phyloP scores from a whole-genome alignment of 164 flowering plant genomes.

The Dillenia suffruticosa region DNA sequence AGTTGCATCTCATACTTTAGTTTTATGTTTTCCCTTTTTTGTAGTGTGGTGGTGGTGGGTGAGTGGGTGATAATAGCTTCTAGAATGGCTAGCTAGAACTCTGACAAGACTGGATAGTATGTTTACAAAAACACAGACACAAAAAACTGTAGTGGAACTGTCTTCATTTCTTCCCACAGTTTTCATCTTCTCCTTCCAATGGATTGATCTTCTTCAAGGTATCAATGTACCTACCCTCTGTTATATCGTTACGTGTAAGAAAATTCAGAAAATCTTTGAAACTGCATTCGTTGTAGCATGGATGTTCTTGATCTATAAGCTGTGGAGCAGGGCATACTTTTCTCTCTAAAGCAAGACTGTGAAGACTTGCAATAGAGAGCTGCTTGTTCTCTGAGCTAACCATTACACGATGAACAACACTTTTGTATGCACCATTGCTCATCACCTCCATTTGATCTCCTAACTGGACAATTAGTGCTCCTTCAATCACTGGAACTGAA shows the following conservation, averaged over 20 bases:
- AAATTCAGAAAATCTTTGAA: constrained; percentile 32
- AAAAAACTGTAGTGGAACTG: too few relatives aligned
- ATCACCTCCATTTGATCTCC: constrained; percentile 46
- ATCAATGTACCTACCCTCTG: constrained; percentile 25
- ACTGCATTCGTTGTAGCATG: constrained; percentile 27
- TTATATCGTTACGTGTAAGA: constrained; percentile 17
- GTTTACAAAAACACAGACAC: too few relatives aligned
- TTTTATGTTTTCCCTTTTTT: too few relatives aligned
- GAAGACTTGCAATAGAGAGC: constrained; percentile 31
- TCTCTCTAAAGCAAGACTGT: constrained; percentile 27
- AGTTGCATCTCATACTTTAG: too few relatives aligned
- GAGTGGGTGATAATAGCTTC: too few relatives aligned
- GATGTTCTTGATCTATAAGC: constrained; percentile 29
- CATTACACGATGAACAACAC: constrained; percentile 27
- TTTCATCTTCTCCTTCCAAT: too few relatives aligned
- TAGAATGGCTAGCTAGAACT: too few relatives aligned
- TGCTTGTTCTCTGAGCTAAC: constrained; percentile 17
- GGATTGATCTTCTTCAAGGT: constrained; percentile 13
- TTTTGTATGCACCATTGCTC: constrained; percentile 33
- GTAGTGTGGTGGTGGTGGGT: too few relatives aligned
- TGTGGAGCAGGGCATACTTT: constrained; percentile 23
- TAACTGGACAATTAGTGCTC: constrained; percentile 23
- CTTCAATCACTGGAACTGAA: constrained; percentile 22
- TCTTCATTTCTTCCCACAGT: too few relatives aligned
- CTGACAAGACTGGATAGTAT: too few relatives aligned